These are phyloP conservation scores for Trichomonas vaginalis DNA, from an alignment of 208 protist genomes.

Conservation along the genomic window DNA sequence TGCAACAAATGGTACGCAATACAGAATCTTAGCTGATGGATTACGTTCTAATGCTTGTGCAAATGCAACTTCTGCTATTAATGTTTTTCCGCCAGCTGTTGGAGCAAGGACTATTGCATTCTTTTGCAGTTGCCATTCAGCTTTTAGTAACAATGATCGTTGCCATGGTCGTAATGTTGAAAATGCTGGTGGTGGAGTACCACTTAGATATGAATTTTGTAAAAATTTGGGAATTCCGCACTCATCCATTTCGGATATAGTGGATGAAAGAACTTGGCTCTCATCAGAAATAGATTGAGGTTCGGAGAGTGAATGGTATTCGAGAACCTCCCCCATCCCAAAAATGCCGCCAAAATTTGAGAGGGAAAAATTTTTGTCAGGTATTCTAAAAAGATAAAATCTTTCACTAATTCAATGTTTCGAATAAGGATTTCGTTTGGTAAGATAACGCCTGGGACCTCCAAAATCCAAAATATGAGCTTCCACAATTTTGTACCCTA, in stretches of 20 bases:
- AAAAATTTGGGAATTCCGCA: background rate
- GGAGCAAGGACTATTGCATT: background rate
- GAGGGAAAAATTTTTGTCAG: too few species aligned
- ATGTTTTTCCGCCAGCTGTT: background rate
- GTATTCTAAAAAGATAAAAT: too few species aligned
- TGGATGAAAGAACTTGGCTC: too few species aligned
- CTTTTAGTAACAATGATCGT: background rate
- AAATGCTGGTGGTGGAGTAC: background rate
- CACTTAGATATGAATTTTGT: background rate
- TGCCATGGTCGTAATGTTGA: background rate
- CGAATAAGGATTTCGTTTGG: too few species aligned
- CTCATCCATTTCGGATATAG: background rate
- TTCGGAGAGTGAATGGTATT: too few species aligned
- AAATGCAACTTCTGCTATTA: background rate
- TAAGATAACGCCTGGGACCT: too few species aligned
- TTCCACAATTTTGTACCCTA: too few species aligned
- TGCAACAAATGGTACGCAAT: background rate
- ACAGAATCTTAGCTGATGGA: background rate
- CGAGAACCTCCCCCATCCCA: too few species aligned
- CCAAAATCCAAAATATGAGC: too few species aligned
- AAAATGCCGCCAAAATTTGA: too few species aligned
- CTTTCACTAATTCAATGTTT: too few species aligned
- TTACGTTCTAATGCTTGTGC: background rate
- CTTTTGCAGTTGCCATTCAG: background rate
- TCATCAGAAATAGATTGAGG: too few species aligned